Base-by-base conservation (phyloP, 2,329 filamentous ascomycete genomes). In the Harringtonia lauricola region DNA sequence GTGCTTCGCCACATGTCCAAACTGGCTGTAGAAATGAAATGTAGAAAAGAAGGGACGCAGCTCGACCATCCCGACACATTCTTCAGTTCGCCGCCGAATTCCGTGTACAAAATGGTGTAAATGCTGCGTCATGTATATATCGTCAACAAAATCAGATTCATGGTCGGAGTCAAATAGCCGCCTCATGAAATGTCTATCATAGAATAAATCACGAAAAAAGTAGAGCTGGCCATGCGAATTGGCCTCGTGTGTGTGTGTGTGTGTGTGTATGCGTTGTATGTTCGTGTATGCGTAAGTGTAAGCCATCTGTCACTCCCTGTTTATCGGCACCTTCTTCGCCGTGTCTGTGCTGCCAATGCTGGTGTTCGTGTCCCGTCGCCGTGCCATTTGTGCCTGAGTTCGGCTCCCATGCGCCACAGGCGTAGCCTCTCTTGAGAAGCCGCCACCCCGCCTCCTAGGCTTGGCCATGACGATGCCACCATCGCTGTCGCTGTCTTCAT, bases 261-360 rank as follows among this genome's bases (percentile, higher is more conserved):
- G n/a, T n/a, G n/a, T n/a, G n/a, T n/a, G n/a, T n/a, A n/a, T n/a
- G n/a, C n/a, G n/a, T n/a, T n/a, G n/a, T n/a, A 7, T 26, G 24
- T 26, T 26, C 24, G 24, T 26, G 24, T 26, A 26, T 10, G 24
- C 24, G 24, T 26, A 10, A 7, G 24, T 26, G 10, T 26, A 10
- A 26, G 24, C n/a, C n/a, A n/a, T n/a, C n/a, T n/a, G n/a, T 35
- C 33, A 35, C 33, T n/a, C 13, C 33, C 10, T n/a, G 38, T 45
- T 31, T n/a, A 50, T 29, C 5, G 48, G 30, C 14, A 76, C 56
- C 56, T 77, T 78, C 61, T 79, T 81, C 33, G 77, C 77, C 36
- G 77, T 81, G 52, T 80, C 77, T 1, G 74, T 78, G 54, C 76
- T 80, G 28, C 70, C 72, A 24, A 75, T 71, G 50, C 74, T 79